A percentile compares a stretch with the other conserved stretches of the same genome.
Conservation (phyloP, 805 yeast species). For the Helenozyma rhizophorensis region DNA sequence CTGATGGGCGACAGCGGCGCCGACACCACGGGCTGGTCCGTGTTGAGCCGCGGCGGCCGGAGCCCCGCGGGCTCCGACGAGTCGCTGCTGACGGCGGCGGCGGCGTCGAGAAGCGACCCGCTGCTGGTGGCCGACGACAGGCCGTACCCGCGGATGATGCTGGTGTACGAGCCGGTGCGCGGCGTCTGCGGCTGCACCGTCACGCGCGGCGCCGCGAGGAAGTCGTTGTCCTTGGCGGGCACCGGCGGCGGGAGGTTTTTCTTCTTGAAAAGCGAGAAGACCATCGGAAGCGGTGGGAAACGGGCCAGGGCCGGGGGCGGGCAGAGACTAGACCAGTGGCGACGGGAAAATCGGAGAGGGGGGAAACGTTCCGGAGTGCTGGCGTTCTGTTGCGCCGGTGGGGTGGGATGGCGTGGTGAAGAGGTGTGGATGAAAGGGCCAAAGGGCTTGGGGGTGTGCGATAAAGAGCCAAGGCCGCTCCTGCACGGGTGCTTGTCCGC, state of each 20-base stretch:
- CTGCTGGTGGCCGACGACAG: not conserved
- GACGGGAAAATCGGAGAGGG: too few species aligned
- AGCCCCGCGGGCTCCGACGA: not conserved
- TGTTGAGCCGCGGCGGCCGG: slow-evolving; percentile 10
- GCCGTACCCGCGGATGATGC: slow-evolving; percentile 1
- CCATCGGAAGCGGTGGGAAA: too few species aligned
- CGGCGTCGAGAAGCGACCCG: not conserved
- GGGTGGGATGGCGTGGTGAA: too few species aligned
- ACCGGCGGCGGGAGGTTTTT: slow-evolving; percentile 1
- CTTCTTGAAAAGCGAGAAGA: slow-evolving; percentile 7
- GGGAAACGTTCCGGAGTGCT: too few species aligned
- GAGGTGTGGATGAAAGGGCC: too few species aligned
- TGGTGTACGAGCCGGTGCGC: slow-evolving; percentile 1
- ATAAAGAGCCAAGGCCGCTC: too few species aligned
- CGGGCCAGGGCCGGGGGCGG: too few species aligned
- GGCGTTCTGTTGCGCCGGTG: too few species aligned
- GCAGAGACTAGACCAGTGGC: too few species aligned
- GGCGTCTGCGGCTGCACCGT: slow-evolving; percentile 2
- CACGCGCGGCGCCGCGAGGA: not conserved
- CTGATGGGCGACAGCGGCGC: slow-evolving; percentile 12
- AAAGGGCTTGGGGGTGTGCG: too few species aligned
- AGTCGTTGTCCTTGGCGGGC: not conserved
- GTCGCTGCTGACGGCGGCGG: too few species aligned
- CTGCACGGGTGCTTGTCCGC: too few species aligned
- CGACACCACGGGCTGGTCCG: slow-evolving; percentile 7